Percentiles rank a stretch among this genome's conserved stretches.
Evolutionary conservation across 1,284 basidiomycete species (phyloP).

Genomic region (Veloboletus limbatus): DNA sequence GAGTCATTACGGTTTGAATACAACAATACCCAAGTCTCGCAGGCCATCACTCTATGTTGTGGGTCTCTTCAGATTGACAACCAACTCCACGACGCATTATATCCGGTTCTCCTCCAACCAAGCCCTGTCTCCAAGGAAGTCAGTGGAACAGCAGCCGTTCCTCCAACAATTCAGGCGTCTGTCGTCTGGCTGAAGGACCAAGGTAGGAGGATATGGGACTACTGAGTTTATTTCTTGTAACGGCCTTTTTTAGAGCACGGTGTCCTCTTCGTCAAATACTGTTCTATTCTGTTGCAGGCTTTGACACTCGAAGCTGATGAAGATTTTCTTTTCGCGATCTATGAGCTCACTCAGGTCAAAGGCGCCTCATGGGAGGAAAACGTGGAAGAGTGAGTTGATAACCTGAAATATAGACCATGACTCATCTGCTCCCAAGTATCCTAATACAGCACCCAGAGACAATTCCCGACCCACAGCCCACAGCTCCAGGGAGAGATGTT

Average conservation of each 20-base stretch:
- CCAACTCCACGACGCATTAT: slow-evolving; percentile 94
- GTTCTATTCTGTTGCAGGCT: slow-evolving; percentile 91
- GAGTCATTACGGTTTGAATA: slow-evolving; percentile 86
- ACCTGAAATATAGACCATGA: neutral
- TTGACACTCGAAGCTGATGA: slow-evolving; percentile 96
- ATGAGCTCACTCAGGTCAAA: slow-evolving; percentile 90
- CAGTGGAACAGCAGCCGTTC: slow-evolving; percentile 68
- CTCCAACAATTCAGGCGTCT: slow-evolving; percentile 90
- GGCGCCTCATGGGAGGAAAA: slow-evolving; percentile 86
- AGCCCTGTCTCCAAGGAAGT: slow-evolving; percentile 87
- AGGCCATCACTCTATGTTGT: slow-evolving; percentile 81
- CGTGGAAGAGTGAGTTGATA: slow-evolving; percentile 62
- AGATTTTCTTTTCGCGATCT: slow-evolving; percentile 90
- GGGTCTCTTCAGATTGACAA: slow-evolving; percentile 96
- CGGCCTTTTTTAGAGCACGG: slow-evolving; percentile 72
- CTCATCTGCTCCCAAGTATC: slow-evolving; percentile 47
- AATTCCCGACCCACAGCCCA: slow-evolving; percentile 76
- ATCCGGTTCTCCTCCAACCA: slow-evolving; percentile 95
- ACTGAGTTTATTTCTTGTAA: slow-evolving; percentile 1
- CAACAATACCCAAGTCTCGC: slow-evolving; percentile 77
- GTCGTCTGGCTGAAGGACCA: slow-evolving; percentile 92
- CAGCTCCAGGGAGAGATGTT: slow-evolving; percentile 70
- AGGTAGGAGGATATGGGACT: slow-evolving; percentile 46
- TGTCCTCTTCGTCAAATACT: slow-evolving; percentile 96
- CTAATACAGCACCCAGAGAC: slow-evolving; percentile 75